These are phyloP conservation scores for Selaginella moellendorffii DNA, from an alignment of 75 land plant species.

Conservation along the genomic window DNA sequence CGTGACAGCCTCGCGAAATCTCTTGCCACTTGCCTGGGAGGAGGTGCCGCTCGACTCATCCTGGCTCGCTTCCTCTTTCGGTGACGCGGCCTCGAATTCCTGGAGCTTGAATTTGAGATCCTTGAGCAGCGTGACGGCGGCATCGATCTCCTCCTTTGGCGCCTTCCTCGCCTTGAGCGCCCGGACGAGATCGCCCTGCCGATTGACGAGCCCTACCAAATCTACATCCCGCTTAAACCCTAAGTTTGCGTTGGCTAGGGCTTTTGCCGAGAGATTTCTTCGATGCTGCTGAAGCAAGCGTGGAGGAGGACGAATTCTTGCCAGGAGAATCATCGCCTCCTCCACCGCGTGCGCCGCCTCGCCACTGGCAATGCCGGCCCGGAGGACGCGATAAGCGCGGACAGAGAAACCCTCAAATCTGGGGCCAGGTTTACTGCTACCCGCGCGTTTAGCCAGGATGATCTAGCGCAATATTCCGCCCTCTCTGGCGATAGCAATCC, in stretches of 20 bases:
- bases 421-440: conserved; percentile 36
- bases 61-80: conserved; percentile 11
- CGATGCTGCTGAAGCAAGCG: no score
- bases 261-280: no score
- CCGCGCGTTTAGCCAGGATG: conserved; percentile 33
- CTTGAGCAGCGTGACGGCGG: conserved; percentile 32
- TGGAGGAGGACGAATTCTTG: no score
- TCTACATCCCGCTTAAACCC: no score
- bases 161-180: conserved; percentile 29
- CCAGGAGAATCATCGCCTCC: no score
- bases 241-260: no score
- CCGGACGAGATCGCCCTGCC: conserved; percentile 31
- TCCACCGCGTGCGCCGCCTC: no score
- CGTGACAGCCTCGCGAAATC: conserved; percentile 50
- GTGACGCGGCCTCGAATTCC: conserved; percentile 19
- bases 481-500: conserved; percentile 68
- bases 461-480: conserved; percentile 43
- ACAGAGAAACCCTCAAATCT: conserved; percentile 2
- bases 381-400: no score
- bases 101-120: conserved; percentile 32
- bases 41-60: conserved; percentile 13
- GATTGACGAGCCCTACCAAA: no score
- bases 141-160: conserved; percentile 27
- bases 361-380: no score
- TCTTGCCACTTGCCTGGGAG: conserved; percentile 27